Base-by-base conservation (phyloP, 331 rosid genomes). In the Quercus lobata region DNA sequence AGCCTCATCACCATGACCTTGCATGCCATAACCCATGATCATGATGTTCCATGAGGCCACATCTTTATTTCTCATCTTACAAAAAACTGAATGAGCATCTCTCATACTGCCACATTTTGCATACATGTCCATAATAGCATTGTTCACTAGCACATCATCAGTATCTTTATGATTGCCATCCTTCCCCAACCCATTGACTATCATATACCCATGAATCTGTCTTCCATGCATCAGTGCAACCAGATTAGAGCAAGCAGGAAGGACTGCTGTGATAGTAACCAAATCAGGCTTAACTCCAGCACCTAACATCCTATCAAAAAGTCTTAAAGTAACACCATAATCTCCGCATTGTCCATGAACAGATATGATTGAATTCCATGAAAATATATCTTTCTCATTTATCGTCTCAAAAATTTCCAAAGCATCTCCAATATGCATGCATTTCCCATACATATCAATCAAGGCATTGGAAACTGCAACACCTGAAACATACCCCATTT, bases 381-480 rank as follows among this genome's bases (percentile, higher is more conserved):
- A 92, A 77, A 83, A 89, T 35, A 90, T 70, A 80, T 94, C 97
- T 86, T 89, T 91, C 80, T 87, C 94, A 60, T 72, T 71, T 86
- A 92, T 91, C 79, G 60, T 62, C 88, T 94, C 89, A 78, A 94
- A 92, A 71, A 92, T 88, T 69, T 27, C 46, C 78, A 79, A 84
- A 16, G 94, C 94, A 76, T 88, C 90, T 73, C 69, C 32, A 58
- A 75, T 25, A 74, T 86, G 85, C 68, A 86, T 89, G 76, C 94
- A 92, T 81, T 94, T 94, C 78, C 98, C 98, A 85, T 92, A 94
- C 90, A 94, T 84, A 76, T 92, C 97, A 61, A 91, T 89, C 81
- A 92, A 73, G 3, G 94, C 90, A 71, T 91, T 94, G 21, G 83
- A 87, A 79, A 94, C 92, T 49, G 86, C 89, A 72, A 82, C 81